These are phyloP conservation scores for Kockiozyma suomiensis DNA, from an alignment of 805 yeast genomes.

Conservation along the genomic window DNA sequence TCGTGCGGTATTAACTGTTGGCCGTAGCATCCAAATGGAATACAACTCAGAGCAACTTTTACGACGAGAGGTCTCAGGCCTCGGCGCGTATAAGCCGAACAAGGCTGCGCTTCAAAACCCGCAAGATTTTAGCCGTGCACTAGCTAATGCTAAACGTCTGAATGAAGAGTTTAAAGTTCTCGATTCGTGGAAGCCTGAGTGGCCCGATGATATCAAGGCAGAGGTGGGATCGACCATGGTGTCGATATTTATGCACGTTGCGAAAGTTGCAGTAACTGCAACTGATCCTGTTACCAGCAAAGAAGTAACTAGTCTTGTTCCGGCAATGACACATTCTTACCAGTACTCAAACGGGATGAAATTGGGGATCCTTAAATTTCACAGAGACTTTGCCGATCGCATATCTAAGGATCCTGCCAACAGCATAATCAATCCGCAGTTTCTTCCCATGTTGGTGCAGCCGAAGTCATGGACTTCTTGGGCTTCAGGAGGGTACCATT, in stretches of 20 bases:
- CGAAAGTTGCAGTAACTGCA: slow-evolving; percentile 78
- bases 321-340: slow-evolving; percentile 88
- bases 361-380: slow-evolving; percentile 79
- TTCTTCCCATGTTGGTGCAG: slow-evolving; percentile 85
- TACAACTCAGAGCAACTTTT: slow-evolving; percentile 70
- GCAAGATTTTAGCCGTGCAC: slow-evolving; percentile 16
- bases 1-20: slow-evolving; percentile 76
- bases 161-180: slow-evolving; percentile 8
- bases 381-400: slow-evolving; percentile 64
- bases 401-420: slow-evolving; percentile 68
- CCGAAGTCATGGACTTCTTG: slow-evolving; percentile 88
- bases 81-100: slow-evolving; percentile 13
- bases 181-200: slow-evolving; percentile 36
- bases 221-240: slow-evolving; percentile 81
- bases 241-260: slow-evolving; percentile 75
- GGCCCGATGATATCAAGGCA: slow-evolving; percentile 63
- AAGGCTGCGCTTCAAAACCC: slow-evolving; percentile 17
- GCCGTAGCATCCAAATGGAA: slow-evolving; percentile 82
- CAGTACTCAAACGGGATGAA: slow-evolving; percentile 78
- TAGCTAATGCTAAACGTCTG: slow-evolving; percentile 12
- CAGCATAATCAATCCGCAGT: slow-evolving; percentile 75
- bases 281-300: slow-evolving; percentile 77
- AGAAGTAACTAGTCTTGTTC: slow-evolving; percentile 69
- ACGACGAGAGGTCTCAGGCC: slow-evolving; percentile 46
- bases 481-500: slow-evolving; percentile 83